phyloP scores from a whole-genome alignment of 1,284 basidiomycete genomes.

The Sporisorium reilianum region DNA sequence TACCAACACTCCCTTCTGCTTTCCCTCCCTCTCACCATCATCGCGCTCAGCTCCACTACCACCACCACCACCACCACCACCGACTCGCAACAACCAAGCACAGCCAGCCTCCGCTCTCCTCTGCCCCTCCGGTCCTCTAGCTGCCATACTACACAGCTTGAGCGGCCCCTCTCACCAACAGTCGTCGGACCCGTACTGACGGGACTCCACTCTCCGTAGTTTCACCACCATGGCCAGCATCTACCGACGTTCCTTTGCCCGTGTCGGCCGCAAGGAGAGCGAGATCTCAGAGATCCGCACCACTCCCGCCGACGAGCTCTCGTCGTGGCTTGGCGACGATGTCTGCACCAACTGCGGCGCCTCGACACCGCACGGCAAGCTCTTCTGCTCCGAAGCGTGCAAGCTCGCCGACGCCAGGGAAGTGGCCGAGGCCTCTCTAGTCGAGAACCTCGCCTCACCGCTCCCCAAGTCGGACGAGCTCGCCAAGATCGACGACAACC shows the following conservation, averaged over 20 bases:
- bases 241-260: slow-evolving; percentile 49
- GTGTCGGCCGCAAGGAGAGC: slow-evolving; percentile 43
- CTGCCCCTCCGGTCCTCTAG: slow-evolving; percentile 13
- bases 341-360: slow-evolving; percentile 60
- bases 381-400: slow-evolving; percentile 60
- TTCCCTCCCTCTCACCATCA: not conserved
- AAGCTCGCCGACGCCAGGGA: slow-evolving; percentile 50
- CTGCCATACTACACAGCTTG: slow-evolving; percentile 32
- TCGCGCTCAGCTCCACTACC: not conserved
- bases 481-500: slow-evolving; percentile 16
- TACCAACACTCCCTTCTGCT: not conserved
- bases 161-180: slow-evolving; percentile 11
- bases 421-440: slow-evolving; percentile 30
- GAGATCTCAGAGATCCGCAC: slow-evolving; percentile 45
- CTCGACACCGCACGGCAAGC: slow-evolving; percentile 44
- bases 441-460: slow-evolving; percentile 33
- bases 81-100: not conserved
- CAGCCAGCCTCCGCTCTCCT: not conserved
- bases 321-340: slow-evolving; percentile 60
- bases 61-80: not conserved
- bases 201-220: slow-evolving; percentile 23
- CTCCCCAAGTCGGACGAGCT: slow-evolving; percentile 27
- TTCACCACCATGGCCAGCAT: slow-evolving; percentile 43
- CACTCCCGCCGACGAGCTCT: slow-evolving; percentile 56
- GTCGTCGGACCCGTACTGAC: slow-evolving; percentile 24